These are phyloP conservation scores for Termitomyces bulborhizus DNA, from an alignment of 768 basidiomycete species.

Conservation along the genomic window DNA sequence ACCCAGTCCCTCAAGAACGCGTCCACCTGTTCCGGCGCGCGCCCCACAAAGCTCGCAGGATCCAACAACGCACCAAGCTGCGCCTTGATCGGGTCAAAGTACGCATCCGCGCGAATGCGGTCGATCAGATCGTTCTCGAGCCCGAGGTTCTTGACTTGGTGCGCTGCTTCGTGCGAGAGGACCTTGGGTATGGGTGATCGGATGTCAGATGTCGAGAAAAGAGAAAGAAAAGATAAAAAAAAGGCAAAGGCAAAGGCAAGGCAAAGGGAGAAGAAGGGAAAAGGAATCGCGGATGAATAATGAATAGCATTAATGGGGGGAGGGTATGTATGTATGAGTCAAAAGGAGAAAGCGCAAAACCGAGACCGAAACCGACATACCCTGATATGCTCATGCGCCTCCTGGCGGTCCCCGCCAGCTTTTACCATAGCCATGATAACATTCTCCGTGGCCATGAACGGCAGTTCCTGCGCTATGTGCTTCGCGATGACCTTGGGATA, in stretches of 20 bases:
- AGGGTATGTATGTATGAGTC: too few species aligned
- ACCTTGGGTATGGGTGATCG: constrained; percentile 37
- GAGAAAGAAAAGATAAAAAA: too few species aligned
- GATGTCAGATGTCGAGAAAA: too few species aligned
- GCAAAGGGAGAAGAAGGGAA: too few species aligned
- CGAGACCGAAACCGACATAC: constrained; percentile 29
- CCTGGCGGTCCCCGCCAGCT: constrained; percentile 90
- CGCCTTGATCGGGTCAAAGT: constrained; percentile 83
- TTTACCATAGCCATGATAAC: constrained; percentile 99
- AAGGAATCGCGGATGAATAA: too few species aligned
- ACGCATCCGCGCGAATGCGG: constrained; percentile 71
- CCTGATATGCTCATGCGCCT: constrained; percentile 93
- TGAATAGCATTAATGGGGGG: too few species aligned
- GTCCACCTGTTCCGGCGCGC: constrained; percentile 95
- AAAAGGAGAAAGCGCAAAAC: too few species aligned
- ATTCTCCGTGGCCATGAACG: constrained; percentile 99
- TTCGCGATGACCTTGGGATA: constrained; percentile 94
- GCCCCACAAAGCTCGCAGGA: constrained; percentile 84
- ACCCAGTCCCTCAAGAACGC: constrained; percentile 86
- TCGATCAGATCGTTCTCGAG: constrained; percentile 94
- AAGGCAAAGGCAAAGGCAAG: too few species aligned
- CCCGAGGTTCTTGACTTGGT: constrained; percentile 92
- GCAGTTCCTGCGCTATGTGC: constrained; percentile 89
- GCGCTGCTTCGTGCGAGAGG: constrained; percentile 89
- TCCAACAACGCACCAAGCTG: constrained; percentile 78